Percentiles rank a stretch among this genome's conserved stretches.
These are phyloP conservation scores for Trichoderma polysporum DNA, from an alignment of 2,329 filamentous ascomycete genomes.

Conservation along the genomic window DNA sequence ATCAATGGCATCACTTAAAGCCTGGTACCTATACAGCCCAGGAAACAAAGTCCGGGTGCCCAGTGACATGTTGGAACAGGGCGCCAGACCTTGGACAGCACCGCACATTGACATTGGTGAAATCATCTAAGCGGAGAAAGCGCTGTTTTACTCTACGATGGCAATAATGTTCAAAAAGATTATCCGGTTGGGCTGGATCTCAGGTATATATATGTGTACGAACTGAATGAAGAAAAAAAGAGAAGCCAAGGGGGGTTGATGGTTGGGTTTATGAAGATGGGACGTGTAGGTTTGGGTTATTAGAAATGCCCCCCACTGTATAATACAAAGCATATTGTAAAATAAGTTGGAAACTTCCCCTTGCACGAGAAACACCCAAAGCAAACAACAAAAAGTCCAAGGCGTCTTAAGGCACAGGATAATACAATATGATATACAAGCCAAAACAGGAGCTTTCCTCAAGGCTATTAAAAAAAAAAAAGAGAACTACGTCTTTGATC, in stretches of 20 bases:
- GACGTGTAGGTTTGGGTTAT: slow-evolving; percentile 17
- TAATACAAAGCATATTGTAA: slow-evolving; percentile 39
- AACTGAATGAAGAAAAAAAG: slow-evolving; percentile 22
- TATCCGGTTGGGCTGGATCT: neutral
- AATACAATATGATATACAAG: slow-evolving; percentile 15
- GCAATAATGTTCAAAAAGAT: neutral
- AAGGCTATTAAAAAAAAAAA: neutral
- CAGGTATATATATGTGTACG: slow-evolving; percentile 19
- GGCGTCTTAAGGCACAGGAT: neutral
- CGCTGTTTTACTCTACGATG: slow-evolving; percentile 4
- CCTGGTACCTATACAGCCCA: slow-evolving; percentile 96
- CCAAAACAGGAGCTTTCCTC: neutral
- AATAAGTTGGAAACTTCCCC: slow-evolving; percentile 31
- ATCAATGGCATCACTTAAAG: slow-evolving; percentile 80
- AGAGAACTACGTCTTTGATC: neutral
- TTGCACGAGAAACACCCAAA: neutral
- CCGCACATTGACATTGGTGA: slow-evolving; percentile 70
- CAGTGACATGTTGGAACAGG: slow-evolving; percentile 65
- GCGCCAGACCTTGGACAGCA: slow-evolving; percentile 63
- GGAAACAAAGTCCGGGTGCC: slow-evolving; percentile 62
- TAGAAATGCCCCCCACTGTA: slow-evolving; percentile 32
- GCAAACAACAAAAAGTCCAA: neutral
- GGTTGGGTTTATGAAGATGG: slow-evolving; percentile 4
- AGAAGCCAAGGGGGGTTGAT: neutral
- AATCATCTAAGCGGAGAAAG: slow-evolving; percentile 50